A percentile compares a stretch with the other conserved stretches of the same genome.
Evolutionary conservation across 2,329 filamentous ascomycete genomes (phyloP).

Genomic region (Arthrobotrys sphaeroides): DNA sequence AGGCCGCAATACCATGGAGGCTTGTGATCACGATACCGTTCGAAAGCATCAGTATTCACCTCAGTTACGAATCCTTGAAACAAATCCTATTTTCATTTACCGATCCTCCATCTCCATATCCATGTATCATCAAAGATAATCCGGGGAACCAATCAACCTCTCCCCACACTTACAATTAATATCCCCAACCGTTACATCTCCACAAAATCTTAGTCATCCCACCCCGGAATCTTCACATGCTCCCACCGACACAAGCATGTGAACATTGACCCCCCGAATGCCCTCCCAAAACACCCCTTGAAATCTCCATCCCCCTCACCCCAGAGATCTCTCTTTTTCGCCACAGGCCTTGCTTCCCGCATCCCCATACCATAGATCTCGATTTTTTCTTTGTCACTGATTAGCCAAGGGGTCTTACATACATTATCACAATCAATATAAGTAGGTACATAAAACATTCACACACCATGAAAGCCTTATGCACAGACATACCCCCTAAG

Average conservation of each 20-base stretch:
- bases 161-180: conserved; percentile 15
- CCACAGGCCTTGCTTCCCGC: conserved; percentile 18
- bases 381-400: neutral
- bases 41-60: no score
- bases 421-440: conserved; percentile 19
- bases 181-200: conserved; percentile 9
- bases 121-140: neutral
- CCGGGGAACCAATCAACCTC: neutral
- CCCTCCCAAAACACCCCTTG: conserved; percentile 19
- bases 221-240: conserved; percentile 33
- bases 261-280: conserved; percentile 1
- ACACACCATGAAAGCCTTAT: neutral
- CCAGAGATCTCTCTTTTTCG: neutral
- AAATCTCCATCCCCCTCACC: neutral
- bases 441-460: conserved; percentile 17
- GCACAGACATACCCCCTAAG: neutral
- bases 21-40: neutral
- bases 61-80: neutral
- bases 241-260: conserved; percentile 9
- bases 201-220: conserved; percentile 23
- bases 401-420: conserved; percentile 18
- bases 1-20: neutral
- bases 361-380: conserved; percentile 19
- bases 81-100: conserved; percentile 7
- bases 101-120: neutral